phyloP scores from a whole-genome alignment of 192 early-diverging fungal species.

The Pilaira anomala region DNA sequence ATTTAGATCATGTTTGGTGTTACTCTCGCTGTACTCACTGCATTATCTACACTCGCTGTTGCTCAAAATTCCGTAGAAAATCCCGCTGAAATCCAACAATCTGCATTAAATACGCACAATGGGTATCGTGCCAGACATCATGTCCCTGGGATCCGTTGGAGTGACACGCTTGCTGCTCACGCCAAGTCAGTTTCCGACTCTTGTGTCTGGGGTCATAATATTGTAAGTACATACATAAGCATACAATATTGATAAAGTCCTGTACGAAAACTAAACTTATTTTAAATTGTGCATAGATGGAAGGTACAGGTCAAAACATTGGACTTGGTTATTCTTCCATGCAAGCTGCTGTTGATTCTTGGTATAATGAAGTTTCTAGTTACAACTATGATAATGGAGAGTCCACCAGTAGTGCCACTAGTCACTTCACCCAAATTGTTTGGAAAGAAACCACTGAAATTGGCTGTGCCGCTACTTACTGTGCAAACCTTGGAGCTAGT shows the following conservation, averaged over 20 bases:
- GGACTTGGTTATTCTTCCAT: constrained; percentile 38
- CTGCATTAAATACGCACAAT: too few relatives aligned
- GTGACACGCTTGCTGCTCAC: constrained; percentile 27
- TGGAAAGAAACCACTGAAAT: constrained; percentile 34
- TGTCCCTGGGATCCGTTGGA: constrained; percentile 39
- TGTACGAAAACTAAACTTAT: too few relatives aligned
- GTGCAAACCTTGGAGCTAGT: too few relatives aligned
- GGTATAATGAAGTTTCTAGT: constrained; percentile 42
- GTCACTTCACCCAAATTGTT: constrained; percentile 49
- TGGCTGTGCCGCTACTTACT: background rate
- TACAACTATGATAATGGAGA: constrained; percentile 45
- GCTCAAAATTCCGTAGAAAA: too few relatives aligned
- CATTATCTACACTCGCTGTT: too few relatives aligned
- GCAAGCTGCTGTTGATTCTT: constrained; percentile 30
- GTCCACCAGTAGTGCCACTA: constrained; percentile 26
- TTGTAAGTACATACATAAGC: too few relatives aligned
- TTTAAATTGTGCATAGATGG: too few relatives aligned
- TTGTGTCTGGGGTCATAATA: constrained; percentile 43
- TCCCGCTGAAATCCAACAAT: too few relatives aligned
- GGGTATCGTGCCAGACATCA: constrained; percentile 37
- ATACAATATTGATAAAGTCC: too few relatives aligned
- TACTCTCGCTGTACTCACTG: too few relatives aligned
- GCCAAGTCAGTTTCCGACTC: constrained; percentile 38
- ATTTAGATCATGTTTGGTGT: too few relatives aligned
- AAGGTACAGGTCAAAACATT: constrained; percentile 51